Conservation (phyloP, 2,329 filamentous ascomycete genomes). For the Colletotrichum godetiae region DNA sequence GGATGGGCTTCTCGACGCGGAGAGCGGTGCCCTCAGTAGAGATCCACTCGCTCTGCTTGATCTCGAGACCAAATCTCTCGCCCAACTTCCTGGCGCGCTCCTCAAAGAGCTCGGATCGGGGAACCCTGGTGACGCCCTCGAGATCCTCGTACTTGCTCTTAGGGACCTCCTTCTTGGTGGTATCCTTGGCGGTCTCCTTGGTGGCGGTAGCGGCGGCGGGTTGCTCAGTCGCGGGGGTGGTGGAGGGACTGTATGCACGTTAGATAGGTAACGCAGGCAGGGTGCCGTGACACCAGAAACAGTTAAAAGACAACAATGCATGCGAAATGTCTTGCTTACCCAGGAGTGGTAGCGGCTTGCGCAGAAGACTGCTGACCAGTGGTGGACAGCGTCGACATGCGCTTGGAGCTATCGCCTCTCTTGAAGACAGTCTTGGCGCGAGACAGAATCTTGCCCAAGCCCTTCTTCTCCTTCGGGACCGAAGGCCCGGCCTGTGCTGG, state of each 20-base stretch:
- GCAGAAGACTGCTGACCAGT: constrained; percentile 22
- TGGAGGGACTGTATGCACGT: constrained; percentile 16
- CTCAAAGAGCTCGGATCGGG: constrained; percentile 63
- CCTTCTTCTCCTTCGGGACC: constrained; percentile 55
- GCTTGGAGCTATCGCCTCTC: constrained; percentile 49
- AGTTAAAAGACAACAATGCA: not conserved
- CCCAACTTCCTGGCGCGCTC: constrained; percentile 67
- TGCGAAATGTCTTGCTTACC: constrained; percentile 13
- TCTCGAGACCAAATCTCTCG: constrained; percentile 66
- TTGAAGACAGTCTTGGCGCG: constrained; percentile 63
- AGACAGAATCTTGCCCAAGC: constrained; percentile 59
- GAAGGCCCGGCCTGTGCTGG: constrained; percentile 51
- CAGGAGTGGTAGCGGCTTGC: constrained; percentile 21
- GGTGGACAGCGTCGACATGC: constrained; percentile 24
- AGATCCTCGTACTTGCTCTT: constrained; percentile 36
- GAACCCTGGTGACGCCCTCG: constrained; percentile 51
- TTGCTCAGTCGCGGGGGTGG: constrained; percentile 18
- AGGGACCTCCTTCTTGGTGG: constrained; percentile 33
- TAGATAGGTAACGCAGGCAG: constrained; percentile 5
- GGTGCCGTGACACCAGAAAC: not conserved
- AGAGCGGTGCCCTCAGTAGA: constrained; percentile 64
- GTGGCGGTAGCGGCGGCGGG: constrained; percentile 16
- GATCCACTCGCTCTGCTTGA: constrained; percentile 66
- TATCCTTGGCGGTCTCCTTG: constrained; percentile 29
- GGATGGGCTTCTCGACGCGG: constrained; percentile 79